Conservation (phyloP, 164 flowering plant genomes). For the grape (Vitis vinifera) region DNA sequence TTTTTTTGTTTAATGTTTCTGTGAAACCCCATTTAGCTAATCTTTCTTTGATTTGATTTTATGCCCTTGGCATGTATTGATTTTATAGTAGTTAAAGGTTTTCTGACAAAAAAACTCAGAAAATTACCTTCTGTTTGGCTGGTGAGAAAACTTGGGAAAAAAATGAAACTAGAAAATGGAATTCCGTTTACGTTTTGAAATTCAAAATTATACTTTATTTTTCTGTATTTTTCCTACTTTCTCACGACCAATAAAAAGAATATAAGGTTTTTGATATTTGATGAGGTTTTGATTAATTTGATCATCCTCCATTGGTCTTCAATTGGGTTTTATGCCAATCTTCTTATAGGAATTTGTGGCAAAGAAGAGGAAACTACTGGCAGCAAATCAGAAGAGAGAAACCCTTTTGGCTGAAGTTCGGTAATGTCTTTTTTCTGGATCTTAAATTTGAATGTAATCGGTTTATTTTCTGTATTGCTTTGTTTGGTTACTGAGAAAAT, state of each 20-base stretch:
- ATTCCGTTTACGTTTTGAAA: neutral
- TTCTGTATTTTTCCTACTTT: neutral
- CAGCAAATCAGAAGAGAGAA: constrained; percentile 23
- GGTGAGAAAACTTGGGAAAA: neutral
- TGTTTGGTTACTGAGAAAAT: neutral
- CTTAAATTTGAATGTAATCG: neutral
- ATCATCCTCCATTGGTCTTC: neutral
- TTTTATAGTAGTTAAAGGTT: neutral
- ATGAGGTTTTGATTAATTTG: neutral
- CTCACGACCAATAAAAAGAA: neutral
- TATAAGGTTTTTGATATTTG: neutral
- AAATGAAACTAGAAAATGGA: neutral
- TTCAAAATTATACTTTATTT: neutral
- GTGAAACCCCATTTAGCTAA: neutral
- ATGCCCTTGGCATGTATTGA: neutral
- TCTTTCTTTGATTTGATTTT: no score
- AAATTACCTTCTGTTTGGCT: neutral
- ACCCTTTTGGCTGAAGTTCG: constrained; percentile 36
- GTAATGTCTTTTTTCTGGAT: constrained; percentile 11
- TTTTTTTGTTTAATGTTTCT: neutral
- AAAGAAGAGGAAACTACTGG: constrained; percentile 35
- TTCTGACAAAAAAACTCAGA: no score
- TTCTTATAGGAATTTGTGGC: constrained; percentile 34
- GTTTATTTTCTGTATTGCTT: neutral
- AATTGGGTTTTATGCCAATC: neutral